Evolutionary conservation across 1,284 basidiomycete genomes (phyloP), one percentile per base, ranked within the genome.

Genomic region (Mycosarcoma mackinlayi): DNA sequence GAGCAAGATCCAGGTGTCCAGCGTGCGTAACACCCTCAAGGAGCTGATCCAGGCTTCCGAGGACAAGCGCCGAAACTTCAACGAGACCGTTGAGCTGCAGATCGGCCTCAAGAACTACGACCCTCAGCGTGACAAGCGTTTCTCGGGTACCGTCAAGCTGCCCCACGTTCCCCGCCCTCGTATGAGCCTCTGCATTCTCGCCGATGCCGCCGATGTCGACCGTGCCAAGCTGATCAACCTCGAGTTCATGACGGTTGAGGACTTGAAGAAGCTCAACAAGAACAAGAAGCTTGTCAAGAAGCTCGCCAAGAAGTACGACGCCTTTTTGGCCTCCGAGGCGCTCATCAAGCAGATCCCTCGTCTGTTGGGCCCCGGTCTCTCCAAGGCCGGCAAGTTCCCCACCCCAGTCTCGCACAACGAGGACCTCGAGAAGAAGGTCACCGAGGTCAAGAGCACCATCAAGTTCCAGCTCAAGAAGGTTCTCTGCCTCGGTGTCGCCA

Each of bases 201-300:
- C 94, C 73, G 95, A 99, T 86, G 95, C 94, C 47, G 91, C 91
- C 84, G 96, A 99, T 86, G 96, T 98, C 84, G 95, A 99, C 86
- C 92, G 93, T 83, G 94, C 94, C 60, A 97, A 97, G 88, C 91
- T 94, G 85, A 95, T 96, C 77, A 91, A 93, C 79, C 89, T 96
- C 76, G 94, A 96, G 85, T 95, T 78, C 78, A 98, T 97, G 94
- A 95, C 93, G 76, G 96, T 98, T 80, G 95, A 98, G 83, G 95
- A 98, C 86, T 88, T 98, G 86, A 99, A 98, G 87, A 98, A 98
- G 86, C 89, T 97, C 79, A 97, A 96, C 91, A 96, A 96, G 88
- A 98, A 98, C 90, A 98, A 98, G 89, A 99, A 99, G 88, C 92
- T 99, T 75, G 95, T 99, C 84, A 99, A 99, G 89, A 98, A 84